These are phyloP conservation scores for Diutina siamensis DNA, from an alignment of 1,139 yeast species.

Conservation along the genomic window DNA sequence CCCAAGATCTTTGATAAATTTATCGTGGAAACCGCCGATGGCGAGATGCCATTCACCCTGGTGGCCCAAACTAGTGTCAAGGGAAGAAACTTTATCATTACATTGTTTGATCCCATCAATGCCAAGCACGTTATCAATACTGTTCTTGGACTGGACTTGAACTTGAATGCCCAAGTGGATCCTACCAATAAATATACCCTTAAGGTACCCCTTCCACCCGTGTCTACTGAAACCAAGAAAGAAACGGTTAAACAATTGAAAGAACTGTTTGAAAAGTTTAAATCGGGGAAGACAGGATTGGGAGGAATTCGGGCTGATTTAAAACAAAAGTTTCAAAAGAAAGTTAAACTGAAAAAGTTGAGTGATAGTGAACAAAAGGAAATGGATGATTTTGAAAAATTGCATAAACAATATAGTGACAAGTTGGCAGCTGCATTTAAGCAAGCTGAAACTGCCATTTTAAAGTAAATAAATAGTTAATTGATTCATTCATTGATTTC, in stretches of 20 bases:
- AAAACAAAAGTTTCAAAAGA: slow-evolving; percentile 28
- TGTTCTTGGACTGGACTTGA: slow-evolving; percentile 55
- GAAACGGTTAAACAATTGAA: slow-evolving; percentile 51
- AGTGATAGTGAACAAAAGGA: slow-evolving; percentile 44
- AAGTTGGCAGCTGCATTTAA: slow-evolving; percentile 50
- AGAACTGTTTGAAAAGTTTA: slow-evolving; percentile 50
- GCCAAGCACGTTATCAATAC: slow-evolving; percentile 59
- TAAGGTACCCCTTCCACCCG: slow-evolving; percentile 65
- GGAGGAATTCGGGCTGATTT: slow-evolving; percentile 51
- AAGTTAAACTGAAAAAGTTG: slow-evolving; percentile 43
- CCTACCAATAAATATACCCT: slow-evolving; percentile 62
- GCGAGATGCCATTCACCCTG: slow-evolving; percentile 39
- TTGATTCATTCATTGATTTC: too few species aligned
- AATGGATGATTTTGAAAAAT: slow-evolving; percentile 49
- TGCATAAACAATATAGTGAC: slow-evolving; percentile 51
- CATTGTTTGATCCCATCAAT: slow-evolving; percentile 74
- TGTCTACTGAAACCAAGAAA: slow-evolving; percentile 57
- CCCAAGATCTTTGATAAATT: slow-evolving; percentile 57
- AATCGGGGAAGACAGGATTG: slow-evolving; percentile 30
- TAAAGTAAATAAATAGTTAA: slow-evolving; percentile 14
- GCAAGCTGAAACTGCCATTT: slow-evolving; percentile 42
- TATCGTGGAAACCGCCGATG: slow-evolving; percentile 38
- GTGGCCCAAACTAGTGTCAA: slow-evolving; percentile 70
- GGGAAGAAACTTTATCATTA: slow-evolving; percentile 51
- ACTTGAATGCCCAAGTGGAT: slow-evolving; percentile 71